phyloP scores from a whole-genome alignment of 148 eudicot genomes.

The Diospyros kaki region DNA sequence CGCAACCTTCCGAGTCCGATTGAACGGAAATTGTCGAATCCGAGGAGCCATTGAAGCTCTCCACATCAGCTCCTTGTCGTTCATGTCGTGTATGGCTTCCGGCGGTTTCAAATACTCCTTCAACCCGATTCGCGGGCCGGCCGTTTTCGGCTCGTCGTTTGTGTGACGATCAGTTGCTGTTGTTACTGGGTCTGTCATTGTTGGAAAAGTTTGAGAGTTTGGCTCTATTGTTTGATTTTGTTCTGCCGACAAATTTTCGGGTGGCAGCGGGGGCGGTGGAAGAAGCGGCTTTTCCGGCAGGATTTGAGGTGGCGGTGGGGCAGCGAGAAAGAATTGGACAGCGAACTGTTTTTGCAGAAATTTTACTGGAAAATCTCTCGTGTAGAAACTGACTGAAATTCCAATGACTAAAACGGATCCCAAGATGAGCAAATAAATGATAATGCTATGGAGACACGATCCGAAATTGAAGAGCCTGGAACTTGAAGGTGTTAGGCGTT shows the following conservation, averaged over 20 bases:
- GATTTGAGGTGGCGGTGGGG: not conserved
- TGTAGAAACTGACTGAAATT: slow-evolving; percentile 24
- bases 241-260: too few relatives aligned
- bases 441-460: slow-evolving; percentile 25
- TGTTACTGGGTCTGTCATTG: not conserved
- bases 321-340: slow-evolving; percentile 1
- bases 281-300: too few relatives aligned
- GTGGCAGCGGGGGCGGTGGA: too few relatives aligned
- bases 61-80: slow-evolving; percentile 48
- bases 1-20: slow-evolving; percentile 48
- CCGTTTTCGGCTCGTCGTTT: too few relatives aligned
- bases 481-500: not conserved
- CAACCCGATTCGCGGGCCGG: not conserved
- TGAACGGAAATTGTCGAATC: slow-evolving; percentile 12
- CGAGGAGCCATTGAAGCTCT: slow-evolving; percentile 52
- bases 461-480: slow-evolving; percentile 18
- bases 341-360: slow-evolving; percentile 11
- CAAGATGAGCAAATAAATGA: slow-evolving; percentile 38
- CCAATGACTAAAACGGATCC: slow-evolving; percentile 41
- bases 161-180: not conserved
- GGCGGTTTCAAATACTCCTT: slow-evolving; percentile 14
- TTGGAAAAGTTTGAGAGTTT: too few relatives aligned
- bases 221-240: too few relatives aligned
- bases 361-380: slow-evolving; percentile 3
- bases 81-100: slow-evolving; percentile 14